phyloP scores from a whole-genome alignment of 805 yeast species.

The Cyberlindnera veronae region DNA sequence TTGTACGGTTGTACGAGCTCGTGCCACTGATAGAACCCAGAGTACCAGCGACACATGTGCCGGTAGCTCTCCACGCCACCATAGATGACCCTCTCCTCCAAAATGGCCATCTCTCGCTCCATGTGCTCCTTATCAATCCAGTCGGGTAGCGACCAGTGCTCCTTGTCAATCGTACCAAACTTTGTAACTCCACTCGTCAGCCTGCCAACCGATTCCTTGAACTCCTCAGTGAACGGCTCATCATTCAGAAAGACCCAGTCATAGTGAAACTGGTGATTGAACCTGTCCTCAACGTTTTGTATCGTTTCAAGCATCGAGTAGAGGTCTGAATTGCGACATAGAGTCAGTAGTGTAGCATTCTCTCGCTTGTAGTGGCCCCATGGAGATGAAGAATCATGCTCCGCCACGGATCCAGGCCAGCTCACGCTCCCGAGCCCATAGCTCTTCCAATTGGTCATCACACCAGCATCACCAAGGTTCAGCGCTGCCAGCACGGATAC shows the following conservation, averaged over 20 bases:
- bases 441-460: too few relatives aligned
- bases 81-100: conserved; percentile 57
- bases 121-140: conserved; percentile 77
- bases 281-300: conserved; percentile 35
- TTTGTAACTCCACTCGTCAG: conserved; percentile 64
- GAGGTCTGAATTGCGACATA: conserved; percentile 60
- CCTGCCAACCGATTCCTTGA: conserved; percentile 49
- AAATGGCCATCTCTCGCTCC: conserved; percentile 51
- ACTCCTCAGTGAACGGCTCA: conserved; percentile 67
- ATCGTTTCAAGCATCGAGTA: conserved; percentile 50
- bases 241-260: conserved; percentile 95
- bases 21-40: conserved; percentile 81
- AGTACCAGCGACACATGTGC: conserved; percentile 87
- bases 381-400: too few relatives aligned
- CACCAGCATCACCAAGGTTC: too few relatives aligned
- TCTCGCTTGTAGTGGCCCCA: conserved; percentile 10
- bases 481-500: too few relatives aligned
- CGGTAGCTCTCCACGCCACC: conserved; percentile 76
- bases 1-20: conserved; percentile 63
- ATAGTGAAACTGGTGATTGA: conserved; percentile 61
- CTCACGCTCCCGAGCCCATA: too few relatives aligned
- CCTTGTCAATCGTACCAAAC: conserved; percentile 69
- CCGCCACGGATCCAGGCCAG: too few relatives aligned
- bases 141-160: conserved; percentile 86
- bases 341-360: conserved; percentile 44